Evolutionary conservation across 2,329 filamentous ascomycete genomes (phyloP).

Genomic region (Aspergillus pseudoglaucus): DNA sequence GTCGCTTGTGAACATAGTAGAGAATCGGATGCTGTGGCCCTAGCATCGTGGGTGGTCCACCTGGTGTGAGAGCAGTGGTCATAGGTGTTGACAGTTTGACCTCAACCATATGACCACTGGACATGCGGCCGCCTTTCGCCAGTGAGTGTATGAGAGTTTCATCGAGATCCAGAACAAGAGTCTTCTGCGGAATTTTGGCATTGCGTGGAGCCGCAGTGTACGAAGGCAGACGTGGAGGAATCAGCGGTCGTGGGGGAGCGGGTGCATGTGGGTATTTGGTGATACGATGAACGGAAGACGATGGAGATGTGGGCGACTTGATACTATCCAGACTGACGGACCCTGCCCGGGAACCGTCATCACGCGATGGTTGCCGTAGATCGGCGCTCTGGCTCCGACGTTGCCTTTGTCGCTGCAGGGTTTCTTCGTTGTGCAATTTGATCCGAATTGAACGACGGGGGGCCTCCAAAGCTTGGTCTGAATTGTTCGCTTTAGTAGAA

Average conservation of each 20-base stretch:
- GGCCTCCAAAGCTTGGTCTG: slow-evolving; percentile 44
- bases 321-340: slow-evolving; percentile 68
- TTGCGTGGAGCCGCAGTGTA: slow-evolving; percentile 55
- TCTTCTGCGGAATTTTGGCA: slow-evolving; percentile 66
- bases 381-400: slow-evolving; percentile 28
- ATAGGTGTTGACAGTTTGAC: slow-evolving; percentile 61
- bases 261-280: slow-evolving; percentile 89
- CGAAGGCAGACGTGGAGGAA: slow-evolving; percentile 82
- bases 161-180: slow-evolving; percentile 88
- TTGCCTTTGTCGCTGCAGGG: slow-evolving; percentile 61
- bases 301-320: slow-evolving; percentile 87
- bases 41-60: slow-evolving; percentile 57
- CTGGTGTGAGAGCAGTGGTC: slow-evolving; percentile 29
- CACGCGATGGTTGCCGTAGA: slow-evolving; percentile 19
- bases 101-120: slow-evolving; percentile 97
- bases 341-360: slow-evolving; percentile 18
- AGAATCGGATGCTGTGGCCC: slow-evolving; percentile 91
- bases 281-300: slow-evolving; percentile 50
- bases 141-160: slow-evolving; percentile 98
- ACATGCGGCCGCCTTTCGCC: slow-evolving; percentile 92
- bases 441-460: slow-evolving; percentile 82
- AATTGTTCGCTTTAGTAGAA: slow-evolving; percentile 19
- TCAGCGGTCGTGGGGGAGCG: slow-evolving; percentile 78
- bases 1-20: slow-evolving; percentile 98
- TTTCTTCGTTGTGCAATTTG: slow-evolving; percentile 74